These are phyloP conservation scores for Leonotis leonurus DNA, from an alignment of 257 asterid species.

Conservation along the genomic window DNA sequence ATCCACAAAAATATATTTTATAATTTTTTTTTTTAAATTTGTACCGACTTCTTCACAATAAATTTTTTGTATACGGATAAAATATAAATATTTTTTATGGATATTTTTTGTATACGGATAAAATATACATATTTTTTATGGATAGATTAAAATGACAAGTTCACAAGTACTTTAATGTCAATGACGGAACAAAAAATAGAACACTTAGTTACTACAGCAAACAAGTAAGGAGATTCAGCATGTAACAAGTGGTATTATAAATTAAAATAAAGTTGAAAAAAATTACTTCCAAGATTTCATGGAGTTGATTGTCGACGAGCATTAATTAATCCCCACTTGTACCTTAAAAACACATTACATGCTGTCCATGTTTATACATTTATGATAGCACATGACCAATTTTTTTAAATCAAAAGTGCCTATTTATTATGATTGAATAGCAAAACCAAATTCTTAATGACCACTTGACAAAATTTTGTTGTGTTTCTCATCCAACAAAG, in stretches of 20 bases:
- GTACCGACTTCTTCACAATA: no score
- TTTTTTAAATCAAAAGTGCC: background rate
- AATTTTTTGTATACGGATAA: no score
- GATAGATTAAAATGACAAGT: no score
- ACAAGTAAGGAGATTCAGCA: background rate
- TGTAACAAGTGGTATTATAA: background rate
- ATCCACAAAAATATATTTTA: no score
- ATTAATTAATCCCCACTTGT: constrained; percentile 35
- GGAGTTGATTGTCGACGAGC: constrained; percentile 31
- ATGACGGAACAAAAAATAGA: background rate
- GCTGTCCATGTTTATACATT: constrained; percentile 34
- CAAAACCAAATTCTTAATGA: background rate
- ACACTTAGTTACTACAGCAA: background rate
- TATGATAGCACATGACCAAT: constrained; percentile 29
- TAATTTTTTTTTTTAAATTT: no score
- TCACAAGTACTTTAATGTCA: no score
- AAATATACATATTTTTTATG: no score
- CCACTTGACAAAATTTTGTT: constrained; percentile 7
- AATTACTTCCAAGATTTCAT: background rate
- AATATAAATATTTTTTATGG: no score
- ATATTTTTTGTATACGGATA: no score
- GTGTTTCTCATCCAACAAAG: background rate
- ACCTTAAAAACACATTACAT: constrained; percentile 32
- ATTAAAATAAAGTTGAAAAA: background rate
- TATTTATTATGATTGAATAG: background rate